phyloP scores from a whole-genome alignment of 371 early-diverging fungal species.

The Mucor lusitanicus region DNA sequence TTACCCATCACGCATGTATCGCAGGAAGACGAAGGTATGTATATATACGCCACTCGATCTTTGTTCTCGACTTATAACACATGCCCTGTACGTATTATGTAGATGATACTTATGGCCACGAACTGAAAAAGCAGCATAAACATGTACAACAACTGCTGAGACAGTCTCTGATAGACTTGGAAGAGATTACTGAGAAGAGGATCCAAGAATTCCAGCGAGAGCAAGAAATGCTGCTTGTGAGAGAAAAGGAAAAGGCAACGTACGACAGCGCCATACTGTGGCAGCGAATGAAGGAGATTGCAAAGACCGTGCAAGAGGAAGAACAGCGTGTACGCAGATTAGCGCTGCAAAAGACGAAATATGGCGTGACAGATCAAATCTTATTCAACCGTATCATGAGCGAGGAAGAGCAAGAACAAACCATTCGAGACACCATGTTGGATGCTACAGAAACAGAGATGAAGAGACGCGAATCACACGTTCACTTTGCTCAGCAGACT shows the following conservation, averaged over 20 bases:
- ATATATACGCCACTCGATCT: no score
- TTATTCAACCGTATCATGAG: background rate
- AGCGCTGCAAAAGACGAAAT: background rate
- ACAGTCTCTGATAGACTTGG: slow-evolving; percentile 14
- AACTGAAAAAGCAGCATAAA: slow-evolving; percentile 25
- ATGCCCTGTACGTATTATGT: no score
- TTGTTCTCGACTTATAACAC: no score
- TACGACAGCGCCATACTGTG: slow-evolving; percentile 33
- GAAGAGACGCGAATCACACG: background rate
- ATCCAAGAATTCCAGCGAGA: slow-evolving; percentile 30
- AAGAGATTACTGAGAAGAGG: slow-evolving; percentile 25
- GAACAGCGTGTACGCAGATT: background rate
- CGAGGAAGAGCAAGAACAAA: background rate
- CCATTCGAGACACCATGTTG: background rate
- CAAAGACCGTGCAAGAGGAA: slow-evolving; percentile 19
- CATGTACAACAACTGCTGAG: slow-evolving; percentile 27
- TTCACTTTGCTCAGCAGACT: background rate
- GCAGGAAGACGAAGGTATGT: slow-evolving; percentile 1
- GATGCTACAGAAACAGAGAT: background rate
- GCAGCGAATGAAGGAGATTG: slow-evolving; percentile 32
- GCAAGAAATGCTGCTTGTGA: slow-evolving; percentile 19
- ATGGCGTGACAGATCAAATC: background rate
- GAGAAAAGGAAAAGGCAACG: slow-evolving; percentile 21
- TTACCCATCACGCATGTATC: slow-evolving; percentile 3
- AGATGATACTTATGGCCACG: background rate